These are phyloP conservation scores for Arbutus unedo DNA, from an alignment of 148 eudicot genomes.

Conservation along the genomic window DNA sequence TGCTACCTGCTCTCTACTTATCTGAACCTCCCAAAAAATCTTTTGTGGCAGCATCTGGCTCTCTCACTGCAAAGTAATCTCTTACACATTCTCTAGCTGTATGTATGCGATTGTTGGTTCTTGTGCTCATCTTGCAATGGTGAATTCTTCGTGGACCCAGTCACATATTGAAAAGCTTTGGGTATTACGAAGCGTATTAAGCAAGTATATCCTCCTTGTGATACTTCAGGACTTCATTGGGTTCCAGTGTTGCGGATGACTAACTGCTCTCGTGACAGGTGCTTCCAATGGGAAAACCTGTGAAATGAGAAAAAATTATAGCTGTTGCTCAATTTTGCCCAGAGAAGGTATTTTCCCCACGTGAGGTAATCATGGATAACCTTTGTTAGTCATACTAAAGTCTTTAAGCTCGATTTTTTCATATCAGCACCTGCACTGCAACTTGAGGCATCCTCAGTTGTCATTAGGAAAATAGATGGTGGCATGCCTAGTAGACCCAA, in stretches of 20 bases:
- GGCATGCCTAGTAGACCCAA: conserved; percentile 64
- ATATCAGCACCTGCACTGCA: conserved; percentile 77
- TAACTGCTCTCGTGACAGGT: conserved; percentile 37
- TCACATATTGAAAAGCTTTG: conserved; percentile 86
- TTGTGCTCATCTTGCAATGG: conserved; percentile 84
- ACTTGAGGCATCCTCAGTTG: conserved; percentile 86
- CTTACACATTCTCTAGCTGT: conserved; percentile 79
- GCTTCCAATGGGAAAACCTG: conserved; percentile 71
- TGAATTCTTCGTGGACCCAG: conserved; percentile 94
- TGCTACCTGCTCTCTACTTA: not conserved
- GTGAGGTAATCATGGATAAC: conserved; percentile 17
- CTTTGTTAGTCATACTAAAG: conserved; percentile 9
- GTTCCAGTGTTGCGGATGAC: conserved; percentile 1
- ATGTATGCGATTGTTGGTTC: conserved; percentile 94
- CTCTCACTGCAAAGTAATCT: conserved; percentile 76
- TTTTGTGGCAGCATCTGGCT: conserved; percentile 59
- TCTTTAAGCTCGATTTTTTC: conserved; percentile 17
- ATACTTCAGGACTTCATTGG: conserved; percentile 67
- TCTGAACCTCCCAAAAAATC: conserved; percentile 17
- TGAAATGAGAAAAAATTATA: conserved; percentile 48
- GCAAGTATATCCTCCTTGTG: conserved; percentile 96
- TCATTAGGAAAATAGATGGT: conserved; percentile 45
- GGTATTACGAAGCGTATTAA: conserved; percentile 65
- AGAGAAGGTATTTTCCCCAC: conserved; percentile 71
- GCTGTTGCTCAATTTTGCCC: conserved; percentile 99